Conservation (phyloP, 805 yeast species). For the Lipomyces yamadae region DNA sequence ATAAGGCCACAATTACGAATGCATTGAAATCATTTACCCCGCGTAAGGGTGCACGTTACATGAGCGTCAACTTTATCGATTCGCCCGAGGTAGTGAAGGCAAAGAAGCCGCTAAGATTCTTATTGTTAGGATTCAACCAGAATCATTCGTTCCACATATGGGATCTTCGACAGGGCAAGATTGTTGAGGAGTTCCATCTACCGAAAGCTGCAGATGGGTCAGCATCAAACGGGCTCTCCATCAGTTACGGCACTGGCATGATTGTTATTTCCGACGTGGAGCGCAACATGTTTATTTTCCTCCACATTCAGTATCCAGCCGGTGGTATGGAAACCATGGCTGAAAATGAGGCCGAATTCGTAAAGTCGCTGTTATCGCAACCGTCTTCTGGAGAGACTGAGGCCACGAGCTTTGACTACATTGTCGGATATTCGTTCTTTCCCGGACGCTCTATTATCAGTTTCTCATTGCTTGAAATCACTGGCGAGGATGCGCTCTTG, state of each 20-base stretch:
- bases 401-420: constrained; percentile 24
- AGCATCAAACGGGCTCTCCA: constrained; percentile 13
- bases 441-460: constrained; percentile 20
- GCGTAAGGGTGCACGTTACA: constrained; percentile 25
- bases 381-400: background rate
- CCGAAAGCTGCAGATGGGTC: constrained; percentile 17
- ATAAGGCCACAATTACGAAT: constrained; percentile 22
- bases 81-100: constrained; percentile 22
- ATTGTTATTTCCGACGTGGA: constrained; percentile 31
- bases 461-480: constrained; percentile 24
- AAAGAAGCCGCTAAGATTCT: constrained; percentile 29
- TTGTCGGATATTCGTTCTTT: constrained; percentile 15
- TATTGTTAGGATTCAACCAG: constrained; percentile 34
- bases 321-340: background rate
- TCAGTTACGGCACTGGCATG: constrained; percentile 22
- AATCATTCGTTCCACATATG: constrained; percentile 35
- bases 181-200: constrained; percentile 31
- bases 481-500: constrained; percentile 21
- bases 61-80: constrained; percentile 28
- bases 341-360: constrained; percentile 23
- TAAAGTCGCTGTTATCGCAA: constrained; percentile 10
- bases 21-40: constrained; percentile 25
- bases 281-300: constrained; percentile 25
- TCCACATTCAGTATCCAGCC: constrained; percentile 27
- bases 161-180: constrained; percentile 21